A percentile compares a stretch with the other conserved stretches of the same genome.
These are phyloP conservation scores for Cladobotryum mycophilum DNA, from an alignment of 2,329 filamentous ascomycete genomes.

Conservation along the genomic window DNA sequence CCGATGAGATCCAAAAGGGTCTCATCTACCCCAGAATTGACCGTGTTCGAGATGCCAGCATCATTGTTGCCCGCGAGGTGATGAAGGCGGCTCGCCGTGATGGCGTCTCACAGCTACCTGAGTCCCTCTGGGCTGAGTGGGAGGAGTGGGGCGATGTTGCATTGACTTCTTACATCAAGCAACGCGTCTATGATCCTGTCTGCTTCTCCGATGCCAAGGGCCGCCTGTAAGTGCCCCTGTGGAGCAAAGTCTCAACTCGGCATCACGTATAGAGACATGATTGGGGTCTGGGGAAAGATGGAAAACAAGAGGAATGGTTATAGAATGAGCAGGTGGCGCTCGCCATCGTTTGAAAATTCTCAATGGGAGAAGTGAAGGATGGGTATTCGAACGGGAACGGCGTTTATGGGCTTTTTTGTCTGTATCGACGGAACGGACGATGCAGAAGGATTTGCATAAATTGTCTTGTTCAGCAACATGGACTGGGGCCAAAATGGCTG, in stretches of 20 bases:
- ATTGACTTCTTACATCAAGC: conserved; percentile 54
- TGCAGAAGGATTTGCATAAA: too few relatives aligned
- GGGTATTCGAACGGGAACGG: too few relatives aligned
- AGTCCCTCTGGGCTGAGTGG: conserved; percentile 66
- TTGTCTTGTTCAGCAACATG: too few relatives aligned
- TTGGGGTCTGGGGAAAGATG: not conserved
- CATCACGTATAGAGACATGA: not conserved
- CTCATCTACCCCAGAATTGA: conserved; percentile 88
- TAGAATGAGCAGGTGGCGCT: too few relatives aligned
- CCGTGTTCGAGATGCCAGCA: conserved; percentile 83
- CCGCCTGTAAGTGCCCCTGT: conserved; percentile 21
- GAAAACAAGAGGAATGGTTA: not conserved
- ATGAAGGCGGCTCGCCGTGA: conserved; percentile 86
- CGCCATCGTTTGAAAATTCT: too few relatives aligned
- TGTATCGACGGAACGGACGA: too few relatives aligned
- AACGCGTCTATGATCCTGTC: conserved; percentile 54
- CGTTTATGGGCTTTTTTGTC: too few relatives aligned
- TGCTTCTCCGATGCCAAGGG: conserved; percentile 33
- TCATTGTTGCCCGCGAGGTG: conserved; percentile 81
- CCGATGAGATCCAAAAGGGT: conserved; percentile 73
- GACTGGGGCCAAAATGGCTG: too few relatives aligned
- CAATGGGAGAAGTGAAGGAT: too few relatives aligned
- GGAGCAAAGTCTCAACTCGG: not conserved
- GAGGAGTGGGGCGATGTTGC: conserved; percentile 64
- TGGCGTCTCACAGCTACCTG: conserved; percentile 63